Percentiles rank a stretch among this genome's conserved stretches.
Evolutionary conservation across 306 rosid genomes (phyloP).

Genomic region (Quillaja saponaria): DNA sequence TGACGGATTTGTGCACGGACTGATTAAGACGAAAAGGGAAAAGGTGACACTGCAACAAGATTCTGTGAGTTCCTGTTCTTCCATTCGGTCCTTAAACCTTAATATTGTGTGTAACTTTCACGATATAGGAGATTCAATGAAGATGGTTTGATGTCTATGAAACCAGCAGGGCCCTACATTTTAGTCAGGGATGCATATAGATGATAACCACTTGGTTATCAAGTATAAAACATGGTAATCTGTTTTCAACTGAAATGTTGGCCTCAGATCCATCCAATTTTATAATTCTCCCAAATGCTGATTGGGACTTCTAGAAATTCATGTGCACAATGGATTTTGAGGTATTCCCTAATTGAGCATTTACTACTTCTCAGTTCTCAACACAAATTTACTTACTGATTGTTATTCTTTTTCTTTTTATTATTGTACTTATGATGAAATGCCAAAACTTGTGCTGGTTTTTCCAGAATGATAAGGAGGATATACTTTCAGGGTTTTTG

Average conservation of each 20-base stretch:
- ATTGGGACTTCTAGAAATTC: too few relatives aligned
- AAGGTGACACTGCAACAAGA: slow-evolving; percentile 19
- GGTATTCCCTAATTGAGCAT: background rate
- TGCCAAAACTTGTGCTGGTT: background rate
- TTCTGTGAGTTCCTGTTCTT: slow-evolving; percentile 26
- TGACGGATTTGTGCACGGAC: slow-evolving; percentile 34
- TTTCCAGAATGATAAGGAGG: slow-evolving; percentile 40
- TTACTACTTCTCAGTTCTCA: background rate
- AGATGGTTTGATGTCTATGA: too few relatives aligned
- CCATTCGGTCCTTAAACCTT: background rate
- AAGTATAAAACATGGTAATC: too few relatives aligned
- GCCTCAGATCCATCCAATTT: too few relatives aligned
- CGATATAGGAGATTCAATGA: background rate
- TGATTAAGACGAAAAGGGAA: slow-evolving; percentile 38
- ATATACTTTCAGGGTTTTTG: slow-evolving; percentile 52
- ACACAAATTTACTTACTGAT: too few relatives aligned
- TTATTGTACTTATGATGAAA: too few relatives aligned
- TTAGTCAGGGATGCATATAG: too few relatives aligned
- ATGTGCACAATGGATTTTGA: background rate
- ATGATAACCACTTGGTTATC: too few relatives aligned
- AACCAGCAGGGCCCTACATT: too few relatives aligned
- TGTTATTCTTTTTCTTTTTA: background rate
- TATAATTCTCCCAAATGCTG: too few relatives aligned
- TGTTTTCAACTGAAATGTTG: too few relatives aligned
- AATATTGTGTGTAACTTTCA: background rate